These are phyloP conservation scores for Kalaharituber pfeilii DNA, from an alignment of 2,329 filamentous ascomycete genomes.

Conservation along the genomic window DNA sequence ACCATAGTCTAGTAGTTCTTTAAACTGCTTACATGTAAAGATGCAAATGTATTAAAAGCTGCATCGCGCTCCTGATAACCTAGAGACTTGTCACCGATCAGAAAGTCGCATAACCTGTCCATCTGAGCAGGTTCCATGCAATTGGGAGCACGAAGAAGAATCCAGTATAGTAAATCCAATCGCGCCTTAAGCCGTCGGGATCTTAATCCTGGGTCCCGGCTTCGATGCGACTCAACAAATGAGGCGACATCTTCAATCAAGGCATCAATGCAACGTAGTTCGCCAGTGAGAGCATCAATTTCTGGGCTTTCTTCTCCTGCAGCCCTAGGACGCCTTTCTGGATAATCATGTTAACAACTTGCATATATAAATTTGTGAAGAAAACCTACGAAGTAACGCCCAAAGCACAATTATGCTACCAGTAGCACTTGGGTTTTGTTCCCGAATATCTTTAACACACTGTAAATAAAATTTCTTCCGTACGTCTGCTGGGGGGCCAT, in stretches of 20 bases:
- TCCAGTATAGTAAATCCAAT: slow-evolving; percentile 15
- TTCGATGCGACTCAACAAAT: slow-evolving; percentile 16
- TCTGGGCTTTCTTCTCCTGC: background rate
- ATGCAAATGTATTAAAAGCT: slow-evolving; percentile 17
- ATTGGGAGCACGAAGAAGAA: slow-evolving; percentile 13
- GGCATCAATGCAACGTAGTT: background rate
- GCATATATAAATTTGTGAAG: background rate
- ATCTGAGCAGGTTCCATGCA: slow-evolving; percentile 11
- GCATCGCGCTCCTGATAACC: slow-evolving; percentile 13
- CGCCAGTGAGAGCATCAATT: background rate
- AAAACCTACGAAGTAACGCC: slow-evolving; percentile 26
- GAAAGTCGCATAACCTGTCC: slow-evolving; percentile 15
- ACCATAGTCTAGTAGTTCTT: background rate
- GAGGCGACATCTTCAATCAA: background rate
- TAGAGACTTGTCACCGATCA: slow-evolving; percentile 14
- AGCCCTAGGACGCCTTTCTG: slow-evolving; percentile 1
- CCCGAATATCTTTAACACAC: slow-evolving; percentile 51
- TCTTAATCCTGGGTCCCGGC: slow-evolving; percentile 8
- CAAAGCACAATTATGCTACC: slow-evolving; percentile 55
- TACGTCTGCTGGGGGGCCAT: slow-evolving; percentile 38
- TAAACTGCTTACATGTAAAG: background rate
- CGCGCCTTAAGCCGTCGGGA: slow-evolving; percentile 14
- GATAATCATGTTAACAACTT: background rate
- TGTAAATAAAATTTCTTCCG: slow-evolving; percentile 45
- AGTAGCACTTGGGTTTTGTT: slow-evolving; percentile 44